Evolutionary conservation across 2,329 filamentous ascomycete genomes (phyloP), one percentile per base, ranked within the genome.

Genomic region (Colletotrichum endophyticum): DNA sequence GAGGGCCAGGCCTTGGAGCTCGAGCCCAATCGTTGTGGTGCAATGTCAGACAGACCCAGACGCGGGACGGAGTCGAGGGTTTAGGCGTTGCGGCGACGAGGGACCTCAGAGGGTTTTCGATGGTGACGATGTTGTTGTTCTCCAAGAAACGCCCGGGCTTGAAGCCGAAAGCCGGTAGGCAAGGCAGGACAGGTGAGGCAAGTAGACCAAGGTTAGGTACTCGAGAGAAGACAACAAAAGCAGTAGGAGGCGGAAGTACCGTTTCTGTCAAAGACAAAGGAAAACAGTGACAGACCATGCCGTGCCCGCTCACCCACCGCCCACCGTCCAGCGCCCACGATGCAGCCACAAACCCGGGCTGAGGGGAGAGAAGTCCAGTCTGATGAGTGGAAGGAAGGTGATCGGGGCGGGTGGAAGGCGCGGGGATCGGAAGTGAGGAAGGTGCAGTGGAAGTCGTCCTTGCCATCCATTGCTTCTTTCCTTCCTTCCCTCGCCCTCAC

Each of bases 361-460:
- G 59, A 62, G 27, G 15, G 36, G 36, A 39, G 36, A 39, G 36
- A 39, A 39, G 36, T 9, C 15, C 16, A 19, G 36, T 39, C 36
- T 39, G 36, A 39, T 39, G 36, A 39, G 36, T 39, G 36, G 36
- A 39, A 73, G 66, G 44, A 69, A 69, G 73, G 22, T 57, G 70
- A 76, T 76, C 70, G 73, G 73, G 73, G 66, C 70, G 70, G 70
- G 64, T 76, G 73, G 73, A 73, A 76, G 73, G 70, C 73, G 73
- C 73, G 73, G 73, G 73, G 73, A 76, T 76, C 73, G 57, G 73
- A 25, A 63, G 28, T 27, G 25, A 59, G 25, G 56, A 19, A 28
- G 39, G 39, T 16, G 16, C 19, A 9, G 22, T 59, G 1, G 34
- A 70, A 30, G 69, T 63, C n/a, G 69, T 66, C 22, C 66, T 66